Evolutionary conservation across 169 alveolate genomes (phyloP).

Genomic region (Eimeria sp.): DNA sequence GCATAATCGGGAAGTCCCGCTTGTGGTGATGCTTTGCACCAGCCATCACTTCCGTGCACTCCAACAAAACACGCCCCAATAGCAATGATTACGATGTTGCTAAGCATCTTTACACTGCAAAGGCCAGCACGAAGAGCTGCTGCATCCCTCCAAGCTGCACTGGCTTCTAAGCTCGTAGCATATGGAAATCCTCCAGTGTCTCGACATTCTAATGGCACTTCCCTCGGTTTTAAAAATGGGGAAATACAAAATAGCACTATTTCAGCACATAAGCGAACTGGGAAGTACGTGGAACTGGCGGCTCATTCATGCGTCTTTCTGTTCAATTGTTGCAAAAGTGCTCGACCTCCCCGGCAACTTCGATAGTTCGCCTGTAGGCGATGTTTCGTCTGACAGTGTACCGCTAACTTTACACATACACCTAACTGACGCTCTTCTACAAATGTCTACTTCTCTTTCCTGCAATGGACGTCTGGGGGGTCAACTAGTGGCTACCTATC

Average conservation of each 20-base stretch:
- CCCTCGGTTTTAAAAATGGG: not conserved
- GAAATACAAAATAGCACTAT: not conserved
- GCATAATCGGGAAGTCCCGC: conserved; percentile 93
- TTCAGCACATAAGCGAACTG: not conserved
- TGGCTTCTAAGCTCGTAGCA: not conserved
- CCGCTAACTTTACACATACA: not conserved
- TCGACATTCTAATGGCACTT: not conserved
- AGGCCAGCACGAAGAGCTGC: not conserved
- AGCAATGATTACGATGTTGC: not conserved
- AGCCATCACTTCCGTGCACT: conserved; percentile 85
- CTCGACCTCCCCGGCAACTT: not conserved
- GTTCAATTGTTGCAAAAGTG: not conserved
- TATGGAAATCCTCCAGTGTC: not conserved
- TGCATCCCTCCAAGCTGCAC: not conserved
- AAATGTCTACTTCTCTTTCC: not conserved
- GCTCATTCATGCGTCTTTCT: not conserved
- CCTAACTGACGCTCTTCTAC: not conserved
- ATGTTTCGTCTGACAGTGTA: not conserved
- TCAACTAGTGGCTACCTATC: not conserved
- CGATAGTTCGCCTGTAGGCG: not conserved
- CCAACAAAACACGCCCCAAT: not conserved
- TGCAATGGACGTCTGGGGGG: not conserved
- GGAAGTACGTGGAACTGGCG: not conserved
- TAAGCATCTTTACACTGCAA: not conserved
- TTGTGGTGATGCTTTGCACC: conserved; percentile 94